These are phyloP conservation scores for Pseudogymnoascus sp. DNA, from an alignment of 2,329 filamentous ascomycete species.

Conservation along the genomic window DNA sequence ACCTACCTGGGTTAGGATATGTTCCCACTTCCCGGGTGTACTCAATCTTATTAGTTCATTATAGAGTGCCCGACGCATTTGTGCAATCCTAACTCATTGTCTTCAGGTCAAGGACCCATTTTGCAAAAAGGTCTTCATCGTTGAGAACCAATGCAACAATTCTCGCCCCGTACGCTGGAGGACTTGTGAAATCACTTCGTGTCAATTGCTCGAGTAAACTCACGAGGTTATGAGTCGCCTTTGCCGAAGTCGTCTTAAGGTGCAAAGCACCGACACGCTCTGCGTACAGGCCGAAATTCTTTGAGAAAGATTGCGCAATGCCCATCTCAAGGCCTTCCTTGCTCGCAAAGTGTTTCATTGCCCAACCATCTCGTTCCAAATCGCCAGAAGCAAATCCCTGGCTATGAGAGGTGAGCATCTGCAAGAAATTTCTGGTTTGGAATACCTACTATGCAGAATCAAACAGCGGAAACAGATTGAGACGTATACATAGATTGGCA, in stretches of 20 bases:
- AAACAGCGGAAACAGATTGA: conserved; percentile 28
- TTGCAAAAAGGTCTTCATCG: conserved; percentile 23
- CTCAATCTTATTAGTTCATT: conserved; percentile 27
- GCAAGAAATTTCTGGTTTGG: conserved; percentile 10
- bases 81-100: conserved; percentile 34
- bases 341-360: conserved; percentile 29
- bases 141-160: conserved; percentile 32
- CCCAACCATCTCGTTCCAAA: conserved; percentile 29
- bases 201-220: conserved; percentile 29
- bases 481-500: conserved; percentile 20
- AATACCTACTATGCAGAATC: conserved; percentile 27
- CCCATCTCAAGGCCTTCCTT: conserved; percentile 42
- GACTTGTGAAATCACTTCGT: conserved; percentile 26
- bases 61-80: conserved; percentile 32
- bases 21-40: conserved; percentile 34
- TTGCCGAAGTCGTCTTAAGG: background rate
- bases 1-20: conserved; percentile 29
- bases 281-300: conserved; percentile 47
- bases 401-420: background rate
- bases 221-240: conserved; percentile 27
- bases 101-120: conserved; percentile 33
- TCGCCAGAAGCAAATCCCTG: conserved; percentile 28
- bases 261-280: conserved; percentile 31
- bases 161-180: conserved; percentile 32
- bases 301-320: conserved; percentile 55